Conservation (phyloP, 805 yeast genomes). For the Saturnispora besseyi region DNA sequence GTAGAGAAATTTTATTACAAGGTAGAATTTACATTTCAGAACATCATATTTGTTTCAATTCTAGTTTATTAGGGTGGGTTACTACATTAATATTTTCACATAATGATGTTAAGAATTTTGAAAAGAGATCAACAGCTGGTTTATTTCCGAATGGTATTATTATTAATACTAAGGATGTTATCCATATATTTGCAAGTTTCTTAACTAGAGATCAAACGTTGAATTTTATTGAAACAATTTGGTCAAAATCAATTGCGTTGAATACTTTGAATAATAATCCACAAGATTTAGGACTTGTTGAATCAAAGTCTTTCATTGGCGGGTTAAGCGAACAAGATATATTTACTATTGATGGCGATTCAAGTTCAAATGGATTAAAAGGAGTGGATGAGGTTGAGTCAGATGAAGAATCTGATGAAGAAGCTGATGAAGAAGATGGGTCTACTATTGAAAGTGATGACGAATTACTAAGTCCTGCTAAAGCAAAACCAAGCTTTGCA, state of each 20-base stretch:
- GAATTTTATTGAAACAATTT: slow-evolving; percentile 57
- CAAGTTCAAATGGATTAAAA: slow-evolving; percentile 14
- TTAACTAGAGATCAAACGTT: slow-evolving; percentile 70
- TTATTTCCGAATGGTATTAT: slow-evolving; percentile 84
- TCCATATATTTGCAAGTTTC: slow-evolving; percentile 81
- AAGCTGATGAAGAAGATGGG: background rate
- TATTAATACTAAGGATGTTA: slow-evolving; percentile 53
- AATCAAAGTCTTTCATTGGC: slow-evolving; percentile 12
- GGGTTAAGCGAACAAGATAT: slow-evolving; percentile 23
- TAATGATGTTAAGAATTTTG: slow-evolving; percentile 62
- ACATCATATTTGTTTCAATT: slow-evolving; percentile 72
- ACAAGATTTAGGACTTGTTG: slow-evolving; percentile 20
- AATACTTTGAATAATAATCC: slow-evolving; percentile 21
- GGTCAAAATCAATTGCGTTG: slow-evolving; percentile 43
- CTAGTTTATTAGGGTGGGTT: slow-evolving; percentile 85
- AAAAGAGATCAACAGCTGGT: slow-evolving; percentile 79
- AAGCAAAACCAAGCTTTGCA: background rate
- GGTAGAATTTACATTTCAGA: slow-evolving; percentile 82
- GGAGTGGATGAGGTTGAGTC: slow-evolving; percentile 20
- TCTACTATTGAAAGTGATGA: background rate
- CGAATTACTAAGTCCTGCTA: background rate
- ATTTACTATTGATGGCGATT: slow-evolving; percentile 27
- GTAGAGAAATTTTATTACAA: slow-evolving; percentile 77
- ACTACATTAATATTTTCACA: slow-evolving; percentile 67
- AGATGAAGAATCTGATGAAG: slow-evolving; percentile 7